These are phyloP conservation scores for Cryptococcus sp. DNA, from an alignment of 1,284 basidiomycete genomes.

Conservation along the genomic window DNA sequence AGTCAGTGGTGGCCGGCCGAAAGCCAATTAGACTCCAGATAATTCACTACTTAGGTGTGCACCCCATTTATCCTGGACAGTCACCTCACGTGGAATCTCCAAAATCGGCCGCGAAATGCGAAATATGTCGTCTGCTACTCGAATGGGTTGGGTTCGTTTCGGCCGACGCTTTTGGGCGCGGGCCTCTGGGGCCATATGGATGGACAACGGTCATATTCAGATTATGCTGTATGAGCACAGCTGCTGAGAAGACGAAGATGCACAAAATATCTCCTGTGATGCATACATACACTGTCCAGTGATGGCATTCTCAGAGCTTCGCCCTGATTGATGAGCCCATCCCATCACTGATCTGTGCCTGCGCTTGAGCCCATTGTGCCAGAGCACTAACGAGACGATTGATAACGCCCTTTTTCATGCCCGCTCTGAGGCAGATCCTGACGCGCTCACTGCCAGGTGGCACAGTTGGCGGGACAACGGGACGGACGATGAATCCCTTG, in stretches of 20 bases:
- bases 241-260: not conserved
- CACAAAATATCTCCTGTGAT: not conserved
- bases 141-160: too few species aligned
- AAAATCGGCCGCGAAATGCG: too few species aligned
- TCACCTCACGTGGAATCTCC: too few species aligned
- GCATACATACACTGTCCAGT: too few species aligned
- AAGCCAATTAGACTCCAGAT: too few species aligned
- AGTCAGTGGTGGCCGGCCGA: too few species aligned
- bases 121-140: too few species aligned
- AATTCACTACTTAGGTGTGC: too few species aligned
- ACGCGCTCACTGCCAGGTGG: slow-evolving; percentile 50
- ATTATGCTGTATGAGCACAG: not conserved
- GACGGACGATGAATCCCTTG: slow-evolving; percentile 46
- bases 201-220: too few species aligned
- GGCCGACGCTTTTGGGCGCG: too few species aligned
- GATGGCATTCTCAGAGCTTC: slow-evolving; percentile 9
- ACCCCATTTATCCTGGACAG: too few species aligned
- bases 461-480: slow-evolving; percentile 52
- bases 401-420: slow-evolving; percentile 32
- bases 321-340: slow-evolving; percentile 3
- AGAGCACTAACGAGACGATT: slow-evolving; percentile 31
- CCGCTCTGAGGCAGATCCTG: slow-evolving; percentile 49
- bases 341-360: slow-evolving; percentile 1
- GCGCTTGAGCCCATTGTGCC: slow-evolving; percentile 32
- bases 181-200: too few species aligned